Evolutionary conservation across 176 grass and related monocot genomes (phyloP).

Genomic region (Puccinellia tenuiflora): DNA sequence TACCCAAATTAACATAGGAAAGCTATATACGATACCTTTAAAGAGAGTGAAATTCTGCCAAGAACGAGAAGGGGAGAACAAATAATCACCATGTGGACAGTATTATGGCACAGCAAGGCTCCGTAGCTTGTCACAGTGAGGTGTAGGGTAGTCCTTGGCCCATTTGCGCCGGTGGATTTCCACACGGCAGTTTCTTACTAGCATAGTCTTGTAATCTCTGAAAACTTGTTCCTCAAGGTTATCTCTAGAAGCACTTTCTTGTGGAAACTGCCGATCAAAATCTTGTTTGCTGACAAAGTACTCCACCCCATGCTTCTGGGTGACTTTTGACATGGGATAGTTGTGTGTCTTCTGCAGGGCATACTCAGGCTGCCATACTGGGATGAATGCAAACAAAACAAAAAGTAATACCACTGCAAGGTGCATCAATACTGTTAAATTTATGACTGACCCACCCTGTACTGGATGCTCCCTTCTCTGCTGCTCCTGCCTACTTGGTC

Average conservation of each 20-base stretch:
- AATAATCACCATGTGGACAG: conserved; percentile 22
- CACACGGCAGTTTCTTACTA: conserved; percentile 53
- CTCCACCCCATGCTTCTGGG: conserved; percentile 61
- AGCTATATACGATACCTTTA: background rate
- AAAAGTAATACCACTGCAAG: conserved; percentile 51
- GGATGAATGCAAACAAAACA: conserved; percentile 48
- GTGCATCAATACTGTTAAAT: conserved; percentile 47
- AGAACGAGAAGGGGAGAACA: background rate
- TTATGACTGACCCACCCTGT: conserved; percentile 24
- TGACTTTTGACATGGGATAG: conserved; percentile 59
- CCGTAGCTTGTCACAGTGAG: conserved; percentile 70
- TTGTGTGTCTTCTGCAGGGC: conserved; percentile 57
- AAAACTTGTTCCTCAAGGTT: conserved; percentile 67
- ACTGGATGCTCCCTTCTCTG: conserved; percentile 41
- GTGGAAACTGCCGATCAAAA: conserved; percentile 75
- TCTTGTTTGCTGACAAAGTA: conserved; percentile 73
- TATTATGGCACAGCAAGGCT: conserved; percentile 40
- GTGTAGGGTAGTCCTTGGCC: conserved; percentile 57
- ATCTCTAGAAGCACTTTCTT: conserved; percentile 51
- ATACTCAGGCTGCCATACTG: conserved; percentile 52
- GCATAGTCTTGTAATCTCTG: conserved; percentile 59
- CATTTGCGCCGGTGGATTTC: conserved; percentile 63
- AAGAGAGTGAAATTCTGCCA: background rate
- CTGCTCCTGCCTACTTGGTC: conserved; percentile 32
- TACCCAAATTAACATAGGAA: background rate